Evolutionary conservation across 2,329 filamentous ascomycete species (phyloP), one percentile per base, ranked within the genome.

Genomic region (Bimuria novae-zelandiae): DNA sequence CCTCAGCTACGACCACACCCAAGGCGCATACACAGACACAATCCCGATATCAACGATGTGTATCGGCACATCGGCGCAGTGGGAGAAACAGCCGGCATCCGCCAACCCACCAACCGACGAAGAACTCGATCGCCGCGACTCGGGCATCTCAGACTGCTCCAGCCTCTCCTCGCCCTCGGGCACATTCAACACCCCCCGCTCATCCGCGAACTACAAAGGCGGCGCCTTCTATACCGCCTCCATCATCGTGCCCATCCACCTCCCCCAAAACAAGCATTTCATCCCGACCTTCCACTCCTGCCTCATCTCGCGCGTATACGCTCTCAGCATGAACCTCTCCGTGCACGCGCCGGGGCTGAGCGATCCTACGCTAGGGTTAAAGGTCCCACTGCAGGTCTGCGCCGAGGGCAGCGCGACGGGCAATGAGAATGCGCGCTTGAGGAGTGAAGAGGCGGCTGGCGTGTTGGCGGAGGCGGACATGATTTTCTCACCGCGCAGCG

Each of bases 271-370:
- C 56, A 88, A 86, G 61, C 75, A 80, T 22, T 88, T 88, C 67
- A 74, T 88, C 17, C 88, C 87, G 1, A 87, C 86, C 2, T 90
- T 90, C 74, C 84, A 89, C 75, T 80, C 82, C 33, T 90, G 87
- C 68, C 79, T 89, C 48, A 75, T 85, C 39, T 84, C 83, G n/a
- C 80, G 88, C 47, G 74, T 79, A 16, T 90, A 90, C 68, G 71
- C 76, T 3, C 78, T 90, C 12, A 81, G 84, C 48, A 72, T 90
- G 51, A 76, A 77, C 12, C 71, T 90, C 19, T 78, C 80, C 3
- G 78, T 83, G 44, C 59, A 68, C 3, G 54, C 54, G 10, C 79
- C 80, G 0, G 76, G 76, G 17, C 70, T 77, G 41, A 70, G 76
- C 47, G 61, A 68, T 22, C 59, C 64, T 0, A 61, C 50, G 1